Evolutionary conservation across 768 basidiomycete species (phyloP), one percentile per base, ranked within the genome.

Genomic region (Panus rudis): DNA sequence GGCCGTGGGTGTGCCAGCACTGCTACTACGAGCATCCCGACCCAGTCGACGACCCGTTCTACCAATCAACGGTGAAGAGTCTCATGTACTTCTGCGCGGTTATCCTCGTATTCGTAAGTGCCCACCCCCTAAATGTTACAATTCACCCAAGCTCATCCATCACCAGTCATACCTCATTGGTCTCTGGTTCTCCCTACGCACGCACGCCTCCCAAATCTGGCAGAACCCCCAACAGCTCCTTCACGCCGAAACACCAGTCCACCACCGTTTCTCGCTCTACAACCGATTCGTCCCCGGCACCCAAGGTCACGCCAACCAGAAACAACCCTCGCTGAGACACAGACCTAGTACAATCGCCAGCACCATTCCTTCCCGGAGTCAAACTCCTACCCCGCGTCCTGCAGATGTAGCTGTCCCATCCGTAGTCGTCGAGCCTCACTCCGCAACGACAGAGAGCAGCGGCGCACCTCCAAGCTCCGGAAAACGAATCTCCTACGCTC

Each of bases 161-260:
- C 34, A 10, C 32, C 52, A 97, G 92, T 97, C 96, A 1, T 99
- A 99, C 63, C 76, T 97, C 35, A 78, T 98, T 46, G 96, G 96
- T 26, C 72, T 98, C 1, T 98, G 96, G 96, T 99, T 99, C 70
- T 97, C 96, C 28, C 79, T 99, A 14, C 84, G 91, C 37, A 99
- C 96, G 1, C 96, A 99, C 59, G 96, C 96, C 6, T 82, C 86
- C 12, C 96, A 98, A 60, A 99, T 99, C 53, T 99, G 96, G 96
- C 92, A 98, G 60, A 97, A 98, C 59, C 93, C 93, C 3, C 92
- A 86, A 48, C 84, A 81, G 37, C 70, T 92, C 3, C 63, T 92
- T 41, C 79, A 89, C 27, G 63, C 77, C 40, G 87, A 89, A 33
- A 56, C 83, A 14, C 70, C 77, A 4, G 59, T 68, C 13, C 48